Percentiles rank a stretch among this genome's conserved stretches.
phyloP scores from a whole-genome alignment of 202 grass and related monocot genomes.

The Schoenoplectus triqueter region DNA sequence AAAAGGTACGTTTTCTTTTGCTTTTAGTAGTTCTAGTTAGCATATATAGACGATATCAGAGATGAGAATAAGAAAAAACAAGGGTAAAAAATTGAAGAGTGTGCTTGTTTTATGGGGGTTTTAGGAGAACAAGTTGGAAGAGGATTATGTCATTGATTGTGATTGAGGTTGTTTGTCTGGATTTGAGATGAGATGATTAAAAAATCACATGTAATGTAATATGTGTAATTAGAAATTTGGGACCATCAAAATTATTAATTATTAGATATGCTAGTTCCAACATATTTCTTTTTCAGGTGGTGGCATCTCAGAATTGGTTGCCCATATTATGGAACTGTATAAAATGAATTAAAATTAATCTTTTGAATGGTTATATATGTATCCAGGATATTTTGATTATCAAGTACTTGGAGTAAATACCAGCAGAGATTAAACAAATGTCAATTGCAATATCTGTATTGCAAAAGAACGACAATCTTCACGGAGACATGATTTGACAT shows the following conservation, averaged over 20 bases:
- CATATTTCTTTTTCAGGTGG: background rate
- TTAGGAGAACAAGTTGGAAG: constrained; percentile 7
- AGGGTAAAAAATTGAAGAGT: background rate
- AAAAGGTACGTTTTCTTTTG: constrained; percentile 6
- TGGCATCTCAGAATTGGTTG: background rate
- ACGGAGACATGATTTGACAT: background rate
- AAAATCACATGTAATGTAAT: constrained; percentile 1
- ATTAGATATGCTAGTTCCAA: constrained; percentile 12
- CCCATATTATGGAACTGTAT: background rate
- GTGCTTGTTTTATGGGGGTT: background rate
- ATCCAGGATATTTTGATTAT: background rate
- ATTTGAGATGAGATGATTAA: background rate
- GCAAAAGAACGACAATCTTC: background rate
- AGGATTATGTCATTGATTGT: constrained; percentile 26
- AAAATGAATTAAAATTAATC: background rate
- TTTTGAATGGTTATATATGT: background rate
- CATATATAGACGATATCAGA: background rate
- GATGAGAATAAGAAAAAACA: background rate
- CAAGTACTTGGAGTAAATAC: constrained; percentile 1
- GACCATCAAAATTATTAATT: constrained; percentile 1
- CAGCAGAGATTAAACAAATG: background rate
- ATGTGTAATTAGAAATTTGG: background rate
- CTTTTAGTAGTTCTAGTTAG: background rate
- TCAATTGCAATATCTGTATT: background rate
- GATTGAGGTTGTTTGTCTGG: constrained; percentile 30